phyloP scores from a whole-genome alignment of 139 green algal species.

The Pycnococcus provasolii region DNA sequence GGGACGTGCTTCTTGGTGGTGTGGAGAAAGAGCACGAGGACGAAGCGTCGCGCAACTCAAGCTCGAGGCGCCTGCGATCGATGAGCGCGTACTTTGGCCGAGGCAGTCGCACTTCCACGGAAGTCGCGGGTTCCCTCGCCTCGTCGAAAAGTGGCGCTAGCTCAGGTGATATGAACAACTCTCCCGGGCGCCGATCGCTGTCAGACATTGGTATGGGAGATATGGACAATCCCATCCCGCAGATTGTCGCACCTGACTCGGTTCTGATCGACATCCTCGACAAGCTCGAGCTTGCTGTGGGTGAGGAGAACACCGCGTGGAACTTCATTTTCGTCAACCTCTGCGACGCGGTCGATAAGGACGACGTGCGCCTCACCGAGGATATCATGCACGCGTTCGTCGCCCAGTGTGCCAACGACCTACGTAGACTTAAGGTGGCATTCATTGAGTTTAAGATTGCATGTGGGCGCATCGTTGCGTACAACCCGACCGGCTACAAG shows the following conservation, averaged over 20 bases:
- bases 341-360: neutral
- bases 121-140: no score
- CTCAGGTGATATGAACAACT: no score
- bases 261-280: slow-evolving; percentile 13
- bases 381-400: slow-evolving; percentile 8
- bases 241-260: no score
- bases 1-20: slow-evolving; percentile 3
- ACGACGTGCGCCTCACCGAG: slow-evolving; percentile 6
- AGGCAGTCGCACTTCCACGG: no score
- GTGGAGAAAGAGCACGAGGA: no score
- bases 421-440: slow-evolving; percentile 13
- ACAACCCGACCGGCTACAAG: slow-evolving; percentile 14
- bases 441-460: slow-evolving; percentile 16
- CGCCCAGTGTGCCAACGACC: neutral
- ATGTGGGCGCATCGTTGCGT: slow-evolving; percentile 8
- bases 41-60: neutral
- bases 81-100: neutral
- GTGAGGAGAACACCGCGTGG: slow-evolving; percentile 13
- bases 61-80: neutral
- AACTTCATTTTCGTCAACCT: slow-evolving; percentile 28
- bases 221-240: no score
- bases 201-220: no score
- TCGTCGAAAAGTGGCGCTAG: no score
- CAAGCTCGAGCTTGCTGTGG: slow-evolving; percentile 14
- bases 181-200: no score